phyloP scores from a whole-genome alignment of 768 basidiomycete species.

The Tricholoma bakamatsutake region DNA sequence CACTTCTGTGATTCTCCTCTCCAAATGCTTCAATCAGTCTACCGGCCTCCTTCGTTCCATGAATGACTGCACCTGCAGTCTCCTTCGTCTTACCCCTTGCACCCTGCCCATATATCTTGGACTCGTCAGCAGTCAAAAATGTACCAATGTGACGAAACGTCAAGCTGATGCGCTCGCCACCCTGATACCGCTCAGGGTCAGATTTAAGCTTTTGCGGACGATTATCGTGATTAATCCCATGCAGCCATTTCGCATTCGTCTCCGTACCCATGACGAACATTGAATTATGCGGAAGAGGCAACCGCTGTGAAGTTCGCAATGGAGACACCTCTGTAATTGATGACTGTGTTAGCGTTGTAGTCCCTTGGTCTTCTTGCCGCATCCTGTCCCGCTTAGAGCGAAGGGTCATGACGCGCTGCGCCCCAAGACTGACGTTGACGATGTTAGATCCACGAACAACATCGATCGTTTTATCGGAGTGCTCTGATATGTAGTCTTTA shows the following conservation, averaged over 20 bases:
- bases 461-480: conserved; percentile 85
- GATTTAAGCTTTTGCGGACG: conserved; percentile 51
- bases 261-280: conserved; percentile 75
- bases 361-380: conserved; percentile 4
- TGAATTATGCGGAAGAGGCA: conserved; percentile 75
- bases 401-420: conserved; percentile 73
- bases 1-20: conserved; percentile 61
- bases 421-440: conserved; percentile 78
- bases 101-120: conserved; percentile 67
- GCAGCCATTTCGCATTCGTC: conserved; percentile 72
- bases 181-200: conserved; percentile 38
- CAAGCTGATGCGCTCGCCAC: conserved; percentile 69
- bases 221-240: conserved; percentile 74
- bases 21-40: conserved; percentile 61
- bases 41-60: conserved; percentile 42
- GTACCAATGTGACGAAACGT: conserved; percentile 79
- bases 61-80: conserved; percentile 47
- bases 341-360: not conserved
- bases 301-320: conserved; percentile 40
- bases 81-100: conserved; percentile 56
- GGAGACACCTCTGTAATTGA: not conserved
- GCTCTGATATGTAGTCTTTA: conserved; percentile 79
- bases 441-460: conserved; percentile 68
- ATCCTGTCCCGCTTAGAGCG: conserved; percentile 40
- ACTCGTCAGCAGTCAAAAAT: conserved; percentile 49